Conservation (phyloP, 2,329 filamentous ascomycete genomes). For the Fusarium sp. region DNA sequence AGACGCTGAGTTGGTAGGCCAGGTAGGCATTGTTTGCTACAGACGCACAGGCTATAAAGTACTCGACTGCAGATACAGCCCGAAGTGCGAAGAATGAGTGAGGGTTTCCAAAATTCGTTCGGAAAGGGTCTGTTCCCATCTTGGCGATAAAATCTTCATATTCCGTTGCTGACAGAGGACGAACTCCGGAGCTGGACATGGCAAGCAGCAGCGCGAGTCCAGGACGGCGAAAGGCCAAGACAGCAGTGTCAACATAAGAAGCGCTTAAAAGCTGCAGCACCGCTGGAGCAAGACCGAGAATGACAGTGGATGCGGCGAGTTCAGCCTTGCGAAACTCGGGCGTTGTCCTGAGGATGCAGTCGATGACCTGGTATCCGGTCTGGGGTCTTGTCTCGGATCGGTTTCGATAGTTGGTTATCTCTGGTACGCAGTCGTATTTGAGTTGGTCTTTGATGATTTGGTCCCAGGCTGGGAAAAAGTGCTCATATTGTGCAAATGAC, state of each 20-base stretch:
- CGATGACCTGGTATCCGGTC: conserved; percentile 22
- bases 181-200: conserved; percentile 25
- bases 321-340: conserved; percentile 42
- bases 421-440: not conserved
- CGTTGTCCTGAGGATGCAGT: conserved; percentile 32
- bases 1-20: conserved; percentile 22
- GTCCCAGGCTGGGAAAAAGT: conserved; percentile 38
- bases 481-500: conserved; percentile 22
- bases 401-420: conserved; percentile 7
- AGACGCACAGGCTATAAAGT: conserved; percentile 4
- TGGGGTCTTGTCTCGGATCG: not conserved
- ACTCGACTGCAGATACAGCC: conserved; percentile 4
- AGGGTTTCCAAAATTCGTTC: not conserved
- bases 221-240: conserved; percentile 33
- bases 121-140: conserved; percentile 12
- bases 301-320: conserved; percentile 34
- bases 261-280: conserved; percentile 33
- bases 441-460: conserved; percentile 4
- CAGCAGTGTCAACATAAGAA: conserved; percentile 35
- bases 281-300: conserved; percentile 35
- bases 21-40: conserved; percentile 30
- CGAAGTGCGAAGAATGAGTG: not conserved
- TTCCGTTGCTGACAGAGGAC: conserved; percentile 14
- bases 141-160: conserved; percentile 11
- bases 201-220: conserved; percentile 32